These are phyloP conservation scores for Microthlaspi erraticum DNA, from an alignment of 345 rosid genomes.

Conservation along the genomic window DNA sequence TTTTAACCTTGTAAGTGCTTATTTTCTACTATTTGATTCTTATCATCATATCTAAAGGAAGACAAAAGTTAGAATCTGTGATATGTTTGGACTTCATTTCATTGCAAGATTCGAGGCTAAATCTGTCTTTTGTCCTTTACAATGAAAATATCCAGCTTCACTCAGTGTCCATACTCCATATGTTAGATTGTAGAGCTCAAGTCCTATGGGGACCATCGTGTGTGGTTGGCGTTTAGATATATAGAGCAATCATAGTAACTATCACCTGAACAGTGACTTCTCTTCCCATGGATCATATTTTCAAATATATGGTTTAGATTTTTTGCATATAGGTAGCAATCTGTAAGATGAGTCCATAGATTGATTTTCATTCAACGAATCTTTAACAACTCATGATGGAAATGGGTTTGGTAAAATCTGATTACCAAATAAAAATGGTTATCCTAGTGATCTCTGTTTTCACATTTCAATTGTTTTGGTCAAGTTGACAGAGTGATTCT, in stretches of 20 bases:
- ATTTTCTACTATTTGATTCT: constrained; percentile 26
- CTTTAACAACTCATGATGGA: not conserved
- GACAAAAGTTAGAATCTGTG: constrained; percentile 3
- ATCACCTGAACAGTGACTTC: constrained; percentile 26
- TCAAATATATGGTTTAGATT: constrained; percentile 27
- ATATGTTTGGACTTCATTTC: constrained; percentile 23
- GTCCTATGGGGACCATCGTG: constrained; percentile 38
- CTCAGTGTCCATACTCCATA: not conserved
- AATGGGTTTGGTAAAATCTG: not conserved
- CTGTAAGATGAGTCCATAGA: not conserved
- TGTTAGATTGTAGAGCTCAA: constrained; percentile 16
- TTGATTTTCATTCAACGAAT: not conserved
- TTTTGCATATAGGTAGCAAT: constrained; percentile 8
- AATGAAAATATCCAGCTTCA: constrained; percentile 29
- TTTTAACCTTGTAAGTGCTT: constrained; percentile 32
- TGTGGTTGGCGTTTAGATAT: constrained; percentile 31
- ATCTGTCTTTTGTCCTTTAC: constrained; percentile 7
- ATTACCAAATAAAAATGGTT: not conserved
- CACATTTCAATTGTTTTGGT: not conserved
- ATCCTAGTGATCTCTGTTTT: constrained; percentile 10
- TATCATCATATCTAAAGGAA: constrained; percentile 24
- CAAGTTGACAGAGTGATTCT: not conserved
- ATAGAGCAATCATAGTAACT: constrained; percentile 11
- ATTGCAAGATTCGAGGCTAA: constrained; percentile 11
- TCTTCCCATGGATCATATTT: constrained; percentile 18